Base-by-base conservation (phyloP, 2,329 filamentous ascomycete species). In the Coniochaeta prunicola region DNA sequence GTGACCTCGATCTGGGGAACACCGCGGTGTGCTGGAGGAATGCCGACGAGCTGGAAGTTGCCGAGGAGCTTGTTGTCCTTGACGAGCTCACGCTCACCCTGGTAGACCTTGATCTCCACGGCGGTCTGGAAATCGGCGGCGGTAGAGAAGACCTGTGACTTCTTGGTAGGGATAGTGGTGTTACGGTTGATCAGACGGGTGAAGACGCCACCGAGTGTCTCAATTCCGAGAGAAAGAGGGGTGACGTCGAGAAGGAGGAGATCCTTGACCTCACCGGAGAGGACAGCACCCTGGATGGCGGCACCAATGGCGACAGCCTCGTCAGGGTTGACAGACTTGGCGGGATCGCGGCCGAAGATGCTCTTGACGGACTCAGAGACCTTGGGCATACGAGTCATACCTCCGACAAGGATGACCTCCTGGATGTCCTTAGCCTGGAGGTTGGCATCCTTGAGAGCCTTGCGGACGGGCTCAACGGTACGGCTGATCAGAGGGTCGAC, bases 331-430 rank as follows among this genome's bases (percentile, higher is more conserved):
- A 97, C 92, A 56, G 93, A 96, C 86, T 97, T 97, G 77, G 92
- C 91, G 64, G 93, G 92, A 59, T 97, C 93, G 73, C 92, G 92
- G 66, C 92, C 92, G 76, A 97, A 97, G 75, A 97, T 92, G 81
- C 81, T 86, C 89, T 96, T 96, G 76, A 97, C 92, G 50, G 92
- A 94, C 81, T 97, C 92, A 64, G 86, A 83, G 66, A 97, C 93
- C 89, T 97, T 97, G 75, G 93, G 93, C 92, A 97, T 97, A 81
- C 93, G 93, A 69, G 93, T 97, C 92, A 97, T 97, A 79, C 93
- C 93, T 87, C 93, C 93, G 59, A 97, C 93, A 48, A 97, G 88
- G 75, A 97, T 96, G 68, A 97, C 91, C 74, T 97, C 93, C 79
- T 97, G 91, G 73, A 97, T 96, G 63, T 97, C 92, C 81, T 92